A percentile compares a stretch with the other conserved stretches of the same genome.
Conservation (phyloP, 306 rosid species). For the Vigna angularis region DNA sequence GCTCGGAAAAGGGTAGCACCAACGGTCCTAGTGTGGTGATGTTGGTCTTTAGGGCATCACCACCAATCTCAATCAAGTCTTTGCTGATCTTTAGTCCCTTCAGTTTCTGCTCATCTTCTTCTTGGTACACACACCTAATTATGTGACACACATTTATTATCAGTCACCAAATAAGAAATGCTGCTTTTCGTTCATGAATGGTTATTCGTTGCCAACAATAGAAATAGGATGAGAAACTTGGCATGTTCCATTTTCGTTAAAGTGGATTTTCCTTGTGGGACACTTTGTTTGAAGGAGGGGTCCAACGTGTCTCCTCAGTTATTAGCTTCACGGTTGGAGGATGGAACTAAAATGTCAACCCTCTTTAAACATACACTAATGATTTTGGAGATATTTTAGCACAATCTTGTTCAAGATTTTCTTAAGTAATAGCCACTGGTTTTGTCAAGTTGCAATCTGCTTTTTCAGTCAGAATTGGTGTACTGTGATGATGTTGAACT, state of each 20-base stretch:
- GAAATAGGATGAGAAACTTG: background rate
- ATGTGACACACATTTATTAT: background rate
- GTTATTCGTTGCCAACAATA: background rate
- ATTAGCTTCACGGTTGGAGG: conserved; percentile 32
- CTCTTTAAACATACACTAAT: background rate
- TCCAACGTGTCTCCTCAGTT: background rate
- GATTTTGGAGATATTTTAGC: background rate
- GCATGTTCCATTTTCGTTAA: background rate
- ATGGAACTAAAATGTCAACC: conserved; percentile 33
- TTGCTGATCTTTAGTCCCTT: conserved; percentile 93
- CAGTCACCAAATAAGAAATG: background rate
- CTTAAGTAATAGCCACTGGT: background rate
- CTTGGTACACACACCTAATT: conserved; percentile 88
- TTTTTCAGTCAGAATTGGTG: background rate
- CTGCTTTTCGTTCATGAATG: background rate
- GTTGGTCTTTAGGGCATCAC: conserved; percentile 95
- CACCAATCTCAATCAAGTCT: conserved; percentile 87
- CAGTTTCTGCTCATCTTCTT: conserved; percentile 80
- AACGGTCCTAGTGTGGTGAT: conserved; percentile 94
- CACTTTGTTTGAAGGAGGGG: background rate
- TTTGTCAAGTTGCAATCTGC: background rate
- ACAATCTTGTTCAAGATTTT: background rate
- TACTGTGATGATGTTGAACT: background rate
- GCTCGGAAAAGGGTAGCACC: conserved; percentile 90
- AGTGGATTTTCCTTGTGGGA: background rate